These are phyloP conservation scores for Aspergillus nomiae DNA, from an alignment of 2,329 filamentous ascomycete genomes.

Conservation along the genomic window DNA sequence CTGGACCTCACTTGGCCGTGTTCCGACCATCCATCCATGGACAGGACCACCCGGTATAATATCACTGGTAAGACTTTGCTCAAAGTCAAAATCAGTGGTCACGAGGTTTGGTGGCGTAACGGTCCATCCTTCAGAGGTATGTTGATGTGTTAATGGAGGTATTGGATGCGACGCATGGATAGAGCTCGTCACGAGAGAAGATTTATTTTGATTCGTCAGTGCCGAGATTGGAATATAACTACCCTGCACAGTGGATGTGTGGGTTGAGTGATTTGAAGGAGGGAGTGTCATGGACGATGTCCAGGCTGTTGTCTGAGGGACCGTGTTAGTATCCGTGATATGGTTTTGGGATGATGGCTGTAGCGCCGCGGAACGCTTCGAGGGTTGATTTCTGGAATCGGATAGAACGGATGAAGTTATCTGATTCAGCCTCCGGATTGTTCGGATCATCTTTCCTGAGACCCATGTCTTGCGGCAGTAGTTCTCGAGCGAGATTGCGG, in stretches of 20 bases:
- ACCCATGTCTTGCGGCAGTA: slow-evolving; percentile 27
- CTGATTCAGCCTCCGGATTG: slow-evolving; percentile 20
- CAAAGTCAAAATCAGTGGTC: slow-evolving; percentile 7
- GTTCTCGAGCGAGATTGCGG: slow-evolving; percentile 16
- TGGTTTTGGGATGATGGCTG: not conserved
- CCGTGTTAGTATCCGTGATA: not conserved
- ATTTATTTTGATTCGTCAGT: not conserved
- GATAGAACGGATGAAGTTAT: slow-evolving; percentile 10
- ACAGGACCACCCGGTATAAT: not conserved
- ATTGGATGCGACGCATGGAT: not conserved
- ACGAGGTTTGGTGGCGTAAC: not conserved
- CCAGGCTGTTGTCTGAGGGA: not conserved
- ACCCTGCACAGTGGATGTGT: not conserved
- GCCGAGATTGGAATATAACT: not conserved
- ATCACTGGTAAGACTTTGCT: not conserved
- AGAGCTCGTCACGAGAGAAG: not conserved
- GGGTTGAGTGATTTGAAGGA: not conserved
- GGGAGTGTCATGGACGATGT: not conserved
- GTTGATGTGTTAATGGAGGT: not conserved
- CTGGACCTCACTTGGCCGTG: no score
- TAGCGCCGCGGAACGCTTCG: not conserved
- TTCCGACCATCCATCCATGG: not conserved
- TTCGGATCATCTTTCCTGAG: slow-evolving; percentile 21
- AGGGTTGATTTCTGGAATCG: not conserved
- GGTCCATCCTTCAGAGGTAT: not conserved